Evolutionary conservation across 768 basidiomycete genomes (phyloP), one percentile per base, ranked within the genome.

Genomic region (Psilocybe tampanensis): DNA sequence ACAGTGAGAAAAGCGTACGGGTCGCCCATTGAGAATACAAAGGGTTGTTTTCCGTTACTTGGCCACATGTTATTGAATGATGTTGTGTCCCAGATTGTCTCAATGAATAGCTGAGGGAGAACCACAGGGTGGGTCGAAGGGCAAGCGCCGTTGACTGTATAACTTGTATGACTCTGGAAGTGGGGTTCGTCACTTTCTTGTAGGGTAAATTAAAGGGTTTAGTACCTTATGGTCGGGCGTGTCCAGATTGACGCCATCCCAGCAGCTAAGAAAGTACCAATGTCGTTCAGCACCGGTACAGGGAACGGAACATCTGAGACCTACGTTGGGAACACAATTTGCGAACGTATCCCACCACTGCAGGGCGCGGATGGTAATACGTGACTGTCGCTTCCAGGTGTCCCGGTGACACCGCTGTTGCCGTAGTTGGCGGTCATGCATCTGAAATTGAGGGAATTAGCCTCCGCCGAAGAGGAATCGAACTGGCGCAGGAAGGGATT

Each of bases 31-130:
- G 59, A 60, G 61, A 60, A 65, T 1, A 66, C 56, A 49, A 64
- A 66, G 4, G 63, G 63, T 26, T 66, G 65, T 21, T 54, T 50
- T 8, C 59, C 60, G 44, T 48, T 50, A 12, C 39, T 50, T 13
- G 65, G 61, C 65, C 65, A 66, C 54, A 62, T 62, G 55, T 57
- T 62, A 51, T 64, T 66, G 60, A 66, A 64, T 13, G 48, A 51
- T 3, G 58, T 59, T 12, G 63, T 64, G 45, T 64, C 63, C 63
- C 60, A 62, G 11, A 64, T 57, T 5, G 61, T 62, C 45, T 64
- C 63, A 19, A 62, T 54, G 56, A 64, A 62, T 1, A 64, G 34
- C 21, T 62, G 51, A n/a, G 63, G 63, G 22, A 64, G 33, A 1
- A 45, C 54, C 22, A 64, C 63, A 12, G 63, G 60, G 44, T 64